Conservation (phyloP, 306 rosid genomes). For the Gynostemma pentaphyllum region DNA sequence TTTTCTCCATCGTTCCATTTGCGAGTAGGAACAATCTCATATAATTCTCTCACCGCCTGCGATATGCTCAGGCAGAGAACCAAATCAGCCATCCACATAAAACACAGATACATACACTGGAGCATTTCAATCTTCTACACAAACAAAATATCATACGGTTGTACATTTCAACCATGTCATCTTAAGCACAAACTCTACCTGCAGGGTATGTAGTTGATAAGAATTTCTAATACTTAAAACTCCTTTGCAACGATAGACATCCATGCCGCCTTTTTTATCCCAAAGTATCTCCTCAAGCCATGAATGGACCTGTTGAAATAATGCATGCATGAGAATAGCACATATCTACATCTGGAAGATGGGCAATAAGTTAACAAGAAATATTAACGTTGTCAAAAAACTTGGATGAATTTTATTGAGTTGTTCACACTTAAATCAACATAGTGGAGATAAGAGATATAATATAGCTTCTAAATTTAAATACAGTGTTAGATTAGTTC, state of each 20-base stretch:
- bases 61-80: constrained; percentile 9
- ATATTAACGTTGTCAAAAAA: constrained; percentile 6
- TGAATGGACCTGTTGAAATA: constrained; percentile 36
- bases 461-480: not conserved
- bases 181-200: constrained; percentile 34
- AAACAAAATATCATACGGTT: not conserved
- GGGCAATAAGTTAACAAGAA: not conserved
- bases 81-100: not conserved
- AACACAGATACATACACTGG: not conserved
- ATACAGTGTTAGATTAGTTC: not conserved
- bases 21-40: constrained; percentile 83
- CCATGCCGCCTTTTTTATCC: constrained; percentile 90
- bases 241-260: constrained; percentile 91
- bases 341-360: not conserved
- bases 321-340: not conserved
- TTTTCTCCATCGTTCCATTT: constrained; percentile 62
- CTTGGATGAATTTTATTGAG: not conserved
- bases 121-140: not conserved
- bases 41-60: constrained; percentile 87
- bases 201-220: constrained; percentile 71
- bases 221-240: constrained; percentile 47
- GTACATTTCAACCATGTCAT: not conserved
- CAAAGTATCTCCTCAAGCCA: constrained; percentile 98
- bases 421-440: not conserved
- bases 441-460: not conserved